Evolutionary conservation across 2,329 filamentous ascomycete species (phyloP), one percentile per base, ranked within the genome.

Genomic region (Magnaporthiopsis poae): DNA sequence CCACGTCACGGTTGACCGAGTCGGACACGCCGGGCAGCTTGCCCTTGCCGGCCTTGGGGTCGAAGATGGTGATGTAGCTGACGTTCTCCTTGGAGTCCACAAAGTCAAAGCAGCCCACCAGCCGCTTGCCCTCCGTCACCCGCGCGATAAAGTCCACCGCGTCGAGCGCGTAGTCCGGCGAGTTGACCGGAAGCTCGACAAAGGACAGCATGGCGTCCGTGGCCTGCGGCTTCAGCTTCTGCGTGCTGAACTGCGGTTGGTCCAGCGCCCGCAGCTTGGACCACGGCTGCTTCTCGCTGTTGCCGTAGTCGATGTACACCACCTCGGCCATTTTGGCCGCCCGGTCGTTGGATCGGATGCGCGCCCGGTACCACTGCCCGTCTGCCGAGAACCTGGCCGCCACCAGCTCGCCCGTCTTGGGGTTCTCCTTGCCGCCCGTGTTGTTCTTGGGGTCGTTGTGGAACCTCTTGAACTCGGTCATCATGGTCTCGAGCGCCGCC

Each of bases 271-370:
- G 90, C 61, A 99, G 86, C 71, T 86, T 84, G 31, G 87, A 85
- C 92, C 94, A 99, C 0, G 93, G 86, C 67, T 96, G 83, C 74
- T 88, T 89, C 79, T 99, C 95, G 66, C 86, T 89, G 83, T 99
- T 99, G 72, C 95, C 95, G 77, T 96, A 99, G 80, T 99, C 95
- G 69, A 99, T 87, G 79, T 96, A 99, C 62, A 96, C 80, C 33
- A 99, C 89, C 77, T 99, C 95, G 31, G 92, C 89, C 72, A 90
- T 87, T 84, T 95, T 92, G 73, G 88, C 89, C 11, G 93, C 85
- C 69, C 95, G 92, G 80, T 99, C 95, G 78, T 98, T 97, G 75
- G 93, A 88, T 69, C 93, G 89, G 69, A 99, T 87, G 69, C 89
- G 90, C 39, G 91, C 95, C 69, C 95, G 91, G 81, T 99, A 99